Evolutionary conservation across 345 rosid species (phyloP), one percentile per base, ranked within the genome.

Genomic region (Moringa oleifera): DNA sequence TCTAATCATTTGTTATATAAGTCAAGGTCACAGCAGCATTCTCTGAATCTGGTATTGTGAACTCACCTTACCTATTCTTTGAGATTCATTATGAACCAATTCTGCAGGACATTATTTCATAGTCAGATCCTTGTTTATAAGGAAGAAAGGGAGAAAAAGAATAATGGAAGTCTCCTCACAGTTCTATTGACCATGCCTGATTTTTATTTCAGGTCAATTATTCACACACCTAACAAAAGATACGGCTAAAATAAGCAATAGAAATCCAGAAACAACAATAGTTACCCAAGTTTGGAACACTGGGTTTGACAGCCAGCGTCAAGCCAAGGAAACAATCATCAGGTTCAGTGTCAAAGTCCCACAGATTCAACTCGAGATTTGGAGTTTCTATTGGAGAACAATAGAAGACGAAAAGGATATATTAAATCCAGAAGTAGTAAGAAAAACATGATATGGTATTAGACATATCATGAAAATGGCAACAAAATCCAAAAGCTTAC

Each of bases 261-360:
- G 18, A 57, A n/a, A n/a, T n/a, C n/a, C n/a, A n/a, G 58, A 36
- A 16, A 55, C 2, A 54, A 23, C 19, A 68, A 55, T 53, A 58
- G 53, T 76, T 77, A 91, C 96, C 89, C 45, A 85, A 63, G 71
- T 81, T 82, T 59, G 93, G 74, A 68, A 81, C 75, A 72, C 94
- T 91, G 58, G 96, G 96, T 66, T 85, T 87, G 64, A 89, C 89
- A 20, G 95, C 98, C 41, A 92, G 78, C 0, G 98, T 87, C 77
- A 92, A 75, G 67, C 96, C 98, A 69, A 92, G 90, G 68, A 89
- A 92, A 73, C 90, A 89, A 63, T 92, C 98, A 63, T 92, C 95
- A 55, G 88, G 75, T 77, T 89, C 81, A 53, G 81, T 70, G 69
- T 83, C 81, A 45, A 92, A 92, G 84, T 87, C 83, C 96, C 98